Conservation (phyloP, 2,329 filamentous ascomycete species). For the Escovopsis weberi region DNA sequence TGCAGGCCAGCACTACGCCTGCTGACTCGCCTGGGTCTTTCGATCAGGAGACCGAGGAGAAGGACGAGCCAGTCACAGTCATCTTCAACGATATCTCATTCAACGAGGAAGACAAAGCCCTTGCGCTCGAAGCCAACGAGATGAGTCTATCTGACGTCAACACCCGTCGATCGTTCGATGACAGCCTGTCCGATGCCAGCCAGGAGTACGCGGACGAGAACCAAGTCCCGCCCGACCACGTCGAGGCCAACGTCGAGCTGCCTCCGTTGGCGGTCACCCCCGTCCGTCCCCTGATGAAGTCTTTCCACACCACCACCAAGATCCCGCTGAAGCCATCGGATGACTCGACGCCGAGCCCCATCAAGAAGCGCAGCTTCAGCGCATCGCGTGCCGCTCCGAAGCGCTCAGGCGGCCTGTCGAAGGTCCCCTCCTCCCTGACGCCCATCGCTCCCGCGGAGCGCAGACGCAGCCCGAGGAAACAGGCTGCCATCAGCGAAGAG, state of each 20-base stretch:
- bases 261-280: constrained; percentile 36
- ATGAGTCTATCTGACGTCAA: constrained; percentile 39
- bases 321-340: constrained; percentile 59
- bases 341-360: constrained; percentile 34
- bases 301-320: constrained; percentile 60
- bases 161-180: constrained; percentile 24
- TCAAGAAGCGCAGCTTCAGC: constrained; percentile 37
- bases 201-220: constrained; percentile 57
- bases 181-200: constrained; percentile 43
- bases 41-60: constrained; percentile 9
- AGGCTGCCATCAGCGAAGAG: not conserved
- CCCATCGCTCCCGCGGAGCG: constrained; percentile 27
- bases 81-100: constrained; percentile 34
- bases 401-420: constrained; percentile 27
- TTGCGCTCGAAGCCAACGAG: constrained; percentile 44
- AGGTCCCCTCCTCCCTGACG: constrained; percentile 40
- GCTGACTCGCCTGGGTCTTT: not conserved
- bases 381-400: constrained; percentile 31
- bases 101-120: constrained; percentile 41
- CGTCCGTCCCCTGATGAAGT: constrained; percentile 29
- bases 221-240: constrained; percentile 39
- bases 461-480: constrained; percentile 9
- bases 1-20: constrained; percentile 27
- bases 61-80: constrained; percentile 15
- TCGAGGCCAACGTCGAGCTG: constrained; percentile 16